Base-by-base conservation (phyloP, 345 rosid genomes). In the Aquilaria malaccensis region DNA sequence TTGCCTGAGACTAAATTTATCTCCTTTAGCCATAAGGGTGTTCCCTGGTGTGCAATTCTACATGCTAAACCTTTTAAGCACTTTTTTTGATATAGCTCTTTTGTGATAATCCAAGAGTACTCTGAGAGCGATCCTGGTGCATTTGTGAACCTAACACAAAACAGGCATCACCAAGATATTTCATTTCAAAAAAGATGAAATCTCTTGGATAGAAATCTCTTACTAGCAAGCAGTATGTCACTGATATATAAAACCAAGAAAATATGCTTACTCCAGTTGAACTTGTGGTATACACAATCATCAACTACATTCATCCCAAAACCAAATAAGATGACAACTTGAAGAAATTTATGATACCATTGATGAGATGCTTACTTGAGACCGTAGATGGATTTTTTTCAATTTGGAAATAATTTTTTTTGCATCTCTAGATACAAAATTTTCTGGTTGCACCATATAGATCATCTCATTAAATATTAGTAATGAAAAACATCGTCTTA, bases 301-400 rank as follows among this genome's bases (percentile, higher is more conserved):
- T 22, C 22, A 22, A 22, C 22, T 22, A 22, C 22, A 22, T 22
- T 22, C 22, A 22, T 22, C 22, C 1, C 22, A 22, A 22, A 22
- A 22, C 22, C 22, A 22, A 22, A 22, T 22, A 22, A 22, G 22
- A 0, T 22, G 22, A 22, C 22, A 22, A 22, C 22, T 22, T 22
- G 22, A 22, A 6, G 6, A 31, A 55, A 55, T 14, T 55, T 55
- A 2, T 55, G n/a, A 55, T 55, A 55, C 58, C 58, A 55, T 55
- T 55, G 33, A 14, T 33, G 50, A 33, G n/a, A 59, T 22, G 62
- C 62, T 41, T 45, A 50, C 31, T 59, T 59, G 62, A 59, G 62
- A 7, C 50, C 2, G 13, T 59, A 45, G 30, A 59, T 41, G 62
- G 30, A 59, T 22, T 43, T 50, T 47, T 22, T 61, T 61, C 9